Percentiles rank a stretch among this genome's conserved stretches.
Conservation (phyloP, 164 flowering plant species). For the Sedum album region DNA sequence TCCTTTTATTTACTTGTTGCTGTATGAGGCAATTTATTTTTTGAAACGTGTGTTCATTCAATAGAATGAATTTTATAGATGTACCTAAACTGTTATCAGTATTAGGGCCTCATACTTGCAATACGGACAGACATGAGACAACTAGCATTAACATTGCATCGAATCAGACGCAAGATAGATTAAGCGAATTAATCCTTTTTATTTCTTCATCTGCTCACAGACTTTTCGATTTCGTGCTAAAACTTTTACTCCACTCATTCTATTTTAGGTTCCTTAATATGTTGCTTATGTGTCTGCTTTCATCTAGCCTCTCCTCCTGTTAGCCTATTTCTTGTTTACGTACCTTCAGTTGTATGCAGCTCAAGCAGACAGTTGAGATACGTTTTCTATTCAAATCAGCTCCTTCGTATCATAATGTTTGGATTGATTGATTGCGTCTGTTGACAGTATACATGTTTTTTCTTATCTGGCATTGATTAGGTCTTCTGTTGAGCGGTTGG, state of each 20-base stretch:
- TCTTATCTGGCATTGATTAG: too few relatives aligned
- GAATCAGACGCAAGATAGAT: neutral
- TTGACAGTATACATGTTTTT: too few relatives aligned
- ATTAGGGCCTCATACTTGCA: neutral
- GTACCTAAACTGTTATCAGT: neutral
- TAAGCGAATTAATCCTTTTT: too few relatives aligned
- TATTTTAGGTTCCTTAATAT: neutral
- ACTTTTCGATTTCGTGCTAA: neutral
- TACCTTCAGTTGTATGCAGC: neutral
- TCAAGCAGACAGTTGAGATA: too few relatives aligned
- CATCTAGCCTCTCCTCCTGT: neutral
- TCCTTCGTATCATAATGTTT: too few relatives aligned
- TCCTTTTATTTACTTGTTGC: neutral
- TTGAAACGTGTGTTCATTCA: neutral
- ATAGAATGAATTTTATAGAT: too few relatives aligned
- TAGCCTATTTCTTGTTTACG: too few relatives aligned
- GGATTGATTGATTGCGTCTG: too few relatives aligned
- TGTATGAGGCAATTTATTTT: neutral
- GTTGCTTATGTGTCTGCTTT: neutral
- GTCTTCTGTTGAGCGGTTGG: neutral
- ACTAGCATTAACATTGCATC: neutral
- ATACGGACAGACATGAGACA: neutral
- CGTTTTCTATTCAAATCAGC: too few relatives aligned
- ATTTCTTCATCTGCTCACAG: neutral
- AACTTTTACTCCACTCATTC: neutral